These are phyloP conservation scores for Ogataea paraovalis DNA, from an alignment of 805 yeast species.

Conservation along the genomic window DNA sequence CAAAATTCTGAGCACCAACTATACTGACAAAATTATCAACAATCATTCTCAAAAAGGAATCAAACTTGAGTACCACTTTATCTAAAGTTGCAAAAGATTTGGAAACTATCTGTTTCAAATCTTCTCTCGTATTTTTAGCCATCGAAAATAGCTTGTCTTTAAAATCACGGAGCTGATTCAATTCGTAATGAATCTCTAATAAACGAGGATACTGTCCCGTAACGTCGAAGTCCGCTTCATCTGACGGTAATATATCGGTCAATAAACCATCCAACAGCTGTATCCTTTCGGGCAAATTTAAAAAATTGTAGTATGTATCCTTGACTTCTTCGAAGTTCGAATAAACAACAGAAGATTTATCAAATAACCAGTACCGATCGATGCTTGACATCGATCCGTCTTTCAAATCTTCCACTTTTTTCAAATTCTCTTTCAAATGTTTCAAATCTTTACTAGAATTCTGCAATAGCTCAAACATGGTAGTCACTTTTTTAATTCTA, in stretches of 20 bases:
- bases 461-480: constrained; percentile 23
- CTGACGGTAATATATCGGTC: constrained; percentile 35
- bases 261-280: constrained; percentile 50
- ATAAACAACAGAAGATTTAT: constrained; percentile 61
- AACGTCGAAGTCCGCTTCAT: constrained; percentile 32
- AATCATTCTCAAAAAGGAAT: constrained; percentile 57
- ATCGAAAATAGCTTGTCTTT: constrained; percentile 67
- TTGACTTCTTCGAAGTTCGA: constrained; percentile 71
- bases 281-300: constrained; percentile 49
- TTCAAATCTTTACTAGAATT: constrained; percentile 41
- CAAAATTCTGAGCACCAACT: constrained; percentile 61
- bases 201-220: constrained; percentile 49
- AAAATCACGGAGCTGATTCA: constrained; percentile 72
- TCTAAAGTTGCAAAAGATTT: constrained; percentile 51
- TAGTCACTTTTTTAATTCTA: constrained; percentile 33
- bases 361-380: constrained; percentile 63
- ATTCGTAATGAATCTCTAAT: constrained; percentile 61
- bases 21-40: constrained; percentile 63
- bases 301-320: constrained; percentile 58
- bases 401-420: constrained; percentile 32
- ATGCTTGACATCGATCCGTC: constrained; percentile 53
- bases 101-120: constrained; percentile 61
- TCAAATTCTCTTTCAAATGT: constrained; percentile 38
- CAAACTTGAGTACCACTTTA: constrained; percentile 54
- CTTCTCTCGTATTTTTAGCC: constrained; percentile 46